Evolutionary conservation across 805 yeast species (phyloP), one percentile per base, ranked within the genome.

Genomic region (Ogataea minuta): DNA sequence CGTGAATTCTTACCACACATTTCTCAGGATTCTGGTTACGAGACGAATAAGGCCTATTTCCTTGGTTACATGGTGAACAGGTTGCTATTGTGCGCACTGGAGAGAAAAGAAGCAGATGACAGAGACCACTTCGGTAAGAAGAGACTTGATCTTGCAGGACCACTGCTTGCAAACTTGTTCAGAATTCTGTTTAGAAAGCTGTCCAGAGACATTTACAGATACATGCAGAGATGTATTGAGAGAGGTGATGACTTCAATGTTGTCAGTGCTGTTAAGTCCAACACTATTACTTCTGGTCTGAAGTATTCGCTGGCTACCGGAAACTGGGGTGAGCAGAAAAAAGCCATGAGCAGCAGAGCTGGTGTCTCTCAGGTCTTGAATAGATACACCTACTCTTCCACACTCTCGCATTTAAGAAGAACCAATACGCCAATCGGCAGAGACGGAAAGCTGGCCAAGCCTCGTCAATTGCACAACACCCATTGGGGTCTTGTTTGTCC

Each of bases 401-500:
- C 99, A 2, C 72, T 93, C 58, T 93, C 99, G 41, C 99, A 93
- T 73, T 82, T 93, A 69, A 83, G 99, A 71, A 87, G 99, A 77
- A 93, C 99, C 2, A 93, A 93, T 60, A 95, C 99, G 4, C 99
- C 99, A 28, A 93, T 93, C 63, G 99, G 99, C 45, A 84, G 98
- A 72, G 99, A 93, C 67, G 99, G 99, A 72, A 93, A 93, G 66
- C 77, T 93, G 50, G 99, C 99, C 32, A 89, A 93, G 59, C 99
- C 99, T 32, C 90, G 99, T 72, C 99, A 93, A 71, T 76, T 93
- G 59, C 99, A 93, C 71, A 93, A 93, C 65, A 93, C 99, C 21
- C 99, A 93, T 69, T 93, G 99, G 99, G 99, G 99, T 59, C 76
- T 93, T 56, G 98, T 93, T 31, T 93, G 99, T 70, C 99, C 99